phyloP scores from a whole-genome alignment of 2,329 filamentous ascomycete genomes.

The Aspergillus ochraceus region DNA sequence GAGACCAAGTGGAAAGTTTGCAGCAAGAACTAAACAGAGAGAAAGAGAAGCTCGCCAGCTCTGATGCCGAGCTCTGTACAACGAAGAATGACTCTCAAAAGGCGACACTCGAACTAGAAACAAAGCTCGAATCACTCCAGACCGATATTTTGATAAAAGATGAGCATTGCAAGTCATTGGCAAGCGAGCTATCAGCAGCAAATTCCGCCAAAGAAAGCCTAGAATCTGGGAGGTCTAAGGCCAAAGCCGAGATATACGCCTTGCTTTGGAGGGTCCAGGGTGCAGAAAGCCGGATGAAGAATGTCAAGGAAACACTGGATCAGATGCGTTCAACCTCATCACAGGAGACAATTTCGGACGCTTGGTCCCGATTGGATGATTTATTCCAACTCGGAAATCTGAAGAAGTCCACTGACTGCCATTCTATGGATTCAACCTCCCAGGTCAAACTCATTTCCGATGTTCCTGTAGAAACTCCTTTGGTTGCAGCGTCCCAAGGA shows the following conservation, averaged over 20 bases:
- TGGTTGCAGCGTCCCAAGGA: slow-evolving; percentile 1
- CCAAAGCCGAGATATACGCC: slow-evolving; percentile 24
- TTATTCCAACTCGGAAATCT: slow-evolving; percentile 11
- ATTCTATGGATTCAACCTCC: not conserved
- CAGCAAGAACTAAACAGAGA: slow-evolving; percentile 21
- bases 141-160: slow-evolving; percentile 23
- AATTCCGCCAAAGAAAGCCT: slow-evolving; percentile 16
- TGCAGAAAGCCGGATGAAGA: slow-evolving; percentile 24
- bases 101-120: slow-evolving; percentile 10
- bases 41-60: slow-evolving; percentile 18
- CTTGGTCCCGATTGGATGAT: slow-evolving; percentile 21
- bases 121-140: slow-evolving; percentile 16
- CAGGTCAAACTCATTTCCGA: not conserved
- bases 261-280: slow-evolving; percentile 26
- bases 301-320: slow-evolving; percentile 20
- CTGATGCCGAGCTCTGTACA: slow-evolving; percentile 20
- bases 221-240: slow-evolving; percentile 21
- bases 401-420: not conserved
- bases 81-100: slow-evolving; percentile 7
- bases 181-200: slow-evolving; percentile 12
- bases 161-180: slow-evolving; percentile 26
- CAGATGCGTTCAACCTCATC: slow-evolving; percentile 15
- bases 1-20: slow-evolving; percentile 18
- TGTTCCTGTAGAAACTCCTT: not conserved
- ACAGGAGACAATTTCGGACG: slow-evolving; percentile 18